Conservation (phyloP, 148 eudicot species). For the Euryodendron excelsum region DNA sequence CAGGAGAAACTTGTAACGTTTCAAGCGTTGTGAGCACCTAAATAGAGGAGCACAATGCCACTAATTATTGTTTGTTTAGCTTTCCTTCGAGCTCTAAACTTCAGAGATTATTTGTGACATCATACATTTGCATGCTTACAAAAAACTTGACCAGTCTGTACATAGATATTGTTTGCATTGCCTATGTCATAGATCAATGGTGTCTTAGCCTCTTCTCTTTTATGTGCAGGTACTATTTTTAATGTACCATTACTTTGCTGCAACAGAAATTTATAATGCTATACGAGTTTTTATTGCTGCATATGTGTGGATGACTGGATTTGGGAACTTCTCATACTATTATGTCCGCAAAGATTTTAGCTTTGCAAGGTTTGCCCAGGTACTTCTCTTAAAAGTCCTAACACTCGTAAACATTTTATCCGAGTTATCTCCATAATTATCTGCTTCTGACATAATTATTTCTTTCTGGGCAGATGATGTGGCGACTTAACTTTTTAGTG, state of each 20-base stretch:
- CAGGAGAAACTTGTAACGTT: neutral
- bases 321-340: constrained; percentile 96
- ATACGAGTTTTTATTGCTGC: constrained; percentile 88
- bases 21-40: neutral
- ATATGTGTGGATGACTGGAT: constrained; percentile 99
- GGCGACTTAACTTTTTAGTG: constrained; percentile 97
- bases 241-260: constrained; percentile 96
- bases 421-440: neutral
- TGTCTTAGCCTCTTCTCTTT: neutral
- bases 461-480: constrained; percentile 82
- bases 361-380: constrained; percentile 93
- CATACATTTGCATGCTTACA: neutral
- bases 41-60: neutral
- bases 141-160: neutral
- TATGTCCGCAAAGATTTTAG: constrained; percentile 92
- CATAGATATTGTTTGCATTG: neutral
- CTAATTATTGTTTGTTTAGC: neutral
- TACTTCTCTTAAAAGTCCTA: constrained; percentile 18
- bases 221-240: constrained; percentile 69
- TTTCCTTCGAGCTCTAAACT: neutral
- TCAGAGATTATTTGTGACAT: neutral
- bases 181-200: neutral
- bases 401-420: neutral
- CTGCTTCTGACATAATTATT: constrained; percentile 22
- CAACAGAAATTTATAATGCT: constrained; percentile 89